A percentile compares a stretch with the other conserved stretches of the same genome.
Conservation (phyloP, 805 yeast species). For the Yarrowia sp. region DNA sequence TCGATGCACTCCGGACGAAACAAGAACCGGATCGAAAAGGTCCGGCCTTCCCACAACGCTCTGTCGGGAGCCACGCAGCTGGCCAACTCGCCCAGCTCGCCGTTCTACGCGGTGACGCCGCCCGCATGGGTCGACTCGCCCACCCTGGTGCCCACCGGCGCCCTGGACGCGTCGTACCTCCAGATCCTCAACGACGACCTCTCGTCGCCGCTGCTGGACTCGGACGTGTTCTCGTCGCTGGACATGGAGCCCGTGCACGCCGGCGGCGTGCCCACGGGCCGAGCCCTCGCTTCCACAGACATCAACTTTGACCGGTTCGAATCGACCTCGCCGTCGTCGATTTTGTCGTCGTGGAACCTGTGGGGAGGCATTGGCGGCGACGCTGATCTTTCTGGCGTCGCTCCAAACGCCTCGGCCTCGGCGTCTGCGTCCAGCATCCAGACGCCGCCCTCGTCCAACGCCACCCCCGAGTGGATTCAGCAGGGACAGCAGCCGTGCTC, state of each 20-base stretch:
- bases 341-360: conserved; percentile 20
- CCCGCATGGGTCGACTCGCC: conserved; percentile 24
- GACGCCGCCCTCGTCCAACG: conserved; percentile 12
- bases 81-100: conserved; percentile 19
- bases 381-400: neutral
- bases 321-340: conserved; percentile 20
- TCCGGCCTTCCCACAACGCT: conserved; percentile 8
- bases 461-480: conserved; percentile 11
- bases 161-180: conserved; percentile 10
- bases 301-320: conserved; percentile 9
- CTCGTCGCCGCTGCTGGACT: conserved; percentile 16
- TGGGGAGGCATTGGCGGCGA: neutral
- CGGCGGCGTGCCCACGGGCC: neutral
- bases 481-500: conserved; percentile 16
- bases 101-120: conserved; percentile 17
- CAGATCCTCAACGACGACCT: conserved; percentile 16
- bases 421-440: conserved; percentile 11
- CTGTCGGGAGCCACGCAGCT: neutral
- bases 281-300: conserved; percentile 11
- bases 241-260: neutral
- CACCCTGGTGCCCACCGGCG: neutral
- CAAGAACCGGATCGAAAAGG: conserved; percentile 20
- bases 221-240: conserved; percentile 11
- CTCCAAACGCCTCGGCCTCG: neutral
- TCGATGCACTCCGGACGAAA: conserved; percentile 8